Evolutionary conservation across 192 early-diverging fungal species (phyloP).

Genomic region (Umbelopsis isabellina): DNA sequence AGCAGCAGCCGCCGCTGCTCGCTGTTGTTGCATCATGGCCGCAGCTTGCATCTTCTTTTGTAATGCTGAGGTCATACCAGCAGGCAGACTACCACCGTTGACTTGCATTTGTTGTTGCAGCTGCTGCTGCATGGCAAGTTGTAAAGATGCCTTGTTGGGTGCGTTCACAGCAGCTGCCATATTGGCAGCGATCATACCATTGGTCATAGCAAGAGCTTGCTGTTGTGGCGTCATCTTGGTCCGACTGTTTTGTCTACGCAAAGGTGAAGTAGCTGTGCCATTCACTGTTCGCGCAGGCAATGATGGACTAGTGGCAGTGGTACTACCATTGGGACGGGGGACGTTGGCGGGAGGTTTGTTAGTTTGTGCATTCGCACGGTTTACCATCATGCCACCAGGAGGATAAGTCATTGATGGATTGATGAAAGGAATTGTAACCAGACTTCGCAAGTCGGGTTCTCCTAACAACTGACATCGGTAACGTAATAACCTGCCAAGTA

Average conservation of each 20-base stretch:
- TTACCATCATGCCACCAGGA: constrained; percentile 25
- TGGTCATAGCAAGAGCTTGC: constrained; percentile 34
- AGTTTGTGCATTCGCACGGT: not conserved
- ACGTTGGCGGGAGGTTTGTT: constrained; percentile 11
- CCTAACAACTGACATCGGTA: constrained; percentile 28
- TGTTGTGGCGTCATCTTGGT: constrained; percentile 36
- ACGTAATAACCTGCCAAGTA: constrained; percentile 26
- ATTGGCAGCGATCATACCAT: constrained; percentile 38
- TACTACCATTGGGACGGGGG: not conserved
- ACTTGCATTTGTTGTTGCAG: constrained; percentile 23
- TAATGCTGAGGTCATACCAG: not conserved
- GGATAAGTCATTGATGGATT: constrained; percentile 25
- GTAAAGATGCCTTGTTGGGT: constrained; percentile 28
- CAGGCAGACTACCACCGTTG: not conserved
- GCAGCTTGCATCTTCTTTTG: constrained; percentile 20
- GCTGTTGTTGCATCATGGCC: constrained; percentile 11
- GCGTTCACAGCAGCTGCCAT: constrained; percentile 37
- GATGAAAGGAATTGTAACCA: constrained; percentile 35
- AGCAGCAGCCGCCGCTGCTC: not conserved
- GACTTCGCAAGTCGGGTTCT: constrained; percentile 34
- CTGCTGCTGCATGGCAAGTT: constrained; percentile 33
- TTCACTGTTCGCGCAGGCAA: constrained; percentile 10
- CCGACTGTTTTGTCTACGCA: constrained; percentile 30
- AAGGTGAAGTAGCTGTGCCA: constrained; percentile 10
- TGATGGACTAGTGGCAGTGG: constrained; percentile 17